Conservation (phyloP, 2,329 filamentous ascomycete species). For the Eurotiales sp. region DNA sequence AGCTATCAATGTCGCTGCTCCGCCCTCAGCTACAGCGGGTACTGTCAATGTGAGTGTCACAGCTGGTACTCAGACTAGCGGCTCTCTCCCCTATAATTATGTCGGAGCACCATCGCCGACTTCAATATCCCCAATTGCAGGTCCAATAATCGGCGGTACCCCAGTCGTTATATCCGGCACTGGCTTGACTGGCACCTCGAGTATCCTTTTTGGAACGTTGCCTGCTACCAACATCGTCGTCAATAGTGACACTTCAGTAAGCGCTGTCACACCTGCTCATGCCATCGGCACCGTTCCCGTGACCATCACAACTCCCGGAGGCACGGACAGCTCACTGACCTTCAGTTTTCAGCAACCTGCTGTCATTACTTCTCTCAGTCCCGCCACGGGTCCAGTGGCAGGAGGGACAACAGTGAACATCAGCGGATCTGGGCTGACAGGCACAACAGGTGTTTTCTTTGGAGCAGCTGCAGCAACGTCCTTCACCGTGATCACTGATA, state of each 20-base stretch:
- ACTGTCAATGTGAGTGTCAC: background rate
- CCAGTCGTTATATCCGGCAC: conserved; percentile 1
- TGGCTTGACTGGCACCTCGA: conserved; percentile 3
- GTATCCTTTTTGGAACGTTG: background rate
- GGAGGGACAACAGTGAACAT: conserved; percentile 7
- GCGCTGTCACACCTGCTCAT: conserved; percentile 1
- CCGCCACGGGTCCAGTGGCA: background rate
- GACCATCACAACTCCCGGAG: background rate
- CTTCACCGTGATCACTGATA: conserved; percentile 3
- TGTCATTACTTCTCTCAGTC: conserved; percentile 3
- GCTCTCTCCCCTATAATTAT: background rate
- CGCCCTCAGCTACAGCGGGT: background rate
- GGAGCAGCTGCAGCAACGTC: background rate
- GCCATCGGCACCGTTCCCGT: conserved; percentile 1
- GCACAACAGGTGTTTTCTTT: conserved; percentile 1
- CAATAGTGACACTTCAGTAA: background rate
- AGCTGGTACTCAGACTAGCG: background rate
- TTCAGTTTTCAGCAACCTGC: conserved; percentile 1
- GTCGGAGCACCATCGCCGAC: background rate
- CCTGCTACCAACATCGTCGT: background rate
- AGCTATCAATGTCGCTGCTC: background rate
- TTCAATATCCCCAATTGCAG: background rate
- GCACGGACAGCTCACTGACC: background rate
- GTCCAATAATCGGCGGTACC: background rate
- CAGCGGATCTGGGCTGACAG: background rate